phyloP scores from a whole-genome alignment of 148 eudicot species.

The Fallopia convolvulus region DNA sequence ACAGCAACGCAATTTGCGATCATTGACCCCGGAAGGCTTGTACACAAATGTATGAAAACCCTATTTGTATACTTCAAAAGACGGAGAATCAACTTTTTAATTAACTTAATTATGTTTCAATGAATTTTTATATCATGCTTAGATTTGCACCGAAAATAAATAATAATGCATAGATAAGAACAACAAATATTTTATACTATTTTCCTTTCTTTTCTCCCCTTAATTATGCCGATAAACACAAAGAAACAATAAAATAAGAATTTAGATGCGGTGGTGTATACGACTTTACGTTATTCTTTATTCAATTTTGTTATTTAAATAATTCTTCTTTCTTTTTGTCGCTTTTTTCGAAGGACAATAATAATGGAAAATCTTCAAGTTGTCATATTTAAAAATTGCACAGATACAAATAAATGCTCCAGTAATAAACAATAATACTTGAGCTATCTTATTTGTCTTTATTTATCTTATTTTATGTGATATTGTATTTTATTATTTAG shows the following conservation, averaged over 20 bases:
- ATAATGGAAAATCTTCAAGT: background rate
- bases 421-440: background rate
- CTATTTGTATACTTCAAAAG: background rate
- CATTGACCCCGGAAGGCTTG: slow-evolving; percentile 6
- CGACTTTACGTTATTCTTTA: slow-evolving; percentile 5
- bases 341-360: background rate
- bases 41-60: background rate
- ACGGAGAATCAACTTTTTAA: slow-evolving; percentile 9
- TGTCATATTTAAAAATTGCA: slow-evolving; percentile 6
- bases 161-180: slow-evolving; percentile 7
- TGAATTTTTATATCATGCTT: background rate
- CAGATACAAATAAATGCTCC: slow-evolving; percentile 8
- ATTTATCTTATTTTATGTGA: slow-evolving; percentile 6
- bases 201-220: background rate
- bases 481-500: background rate
- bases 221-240: background rate
- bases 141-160: slow-evolving; percentile 7
- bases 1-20: slow-evolving; percentile 2
- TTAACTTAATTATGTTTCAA: background rate
- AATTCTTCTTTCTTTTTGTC: background rate
- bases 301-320: background rate
- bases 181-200: background rate
- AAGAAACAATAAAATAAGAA: slow-evolving; percentile 1
- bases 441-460: background rate
- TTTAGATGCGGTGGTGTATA: slow-evolving; percentile 11